Percentiles rank a stretch among this genome's conserved stretches.
These are phyloP conservation scores for Chernovozyma aurita DNA, from an alignment of 1,139 yeast genomes.

Conservation along the genomic window DNA sequence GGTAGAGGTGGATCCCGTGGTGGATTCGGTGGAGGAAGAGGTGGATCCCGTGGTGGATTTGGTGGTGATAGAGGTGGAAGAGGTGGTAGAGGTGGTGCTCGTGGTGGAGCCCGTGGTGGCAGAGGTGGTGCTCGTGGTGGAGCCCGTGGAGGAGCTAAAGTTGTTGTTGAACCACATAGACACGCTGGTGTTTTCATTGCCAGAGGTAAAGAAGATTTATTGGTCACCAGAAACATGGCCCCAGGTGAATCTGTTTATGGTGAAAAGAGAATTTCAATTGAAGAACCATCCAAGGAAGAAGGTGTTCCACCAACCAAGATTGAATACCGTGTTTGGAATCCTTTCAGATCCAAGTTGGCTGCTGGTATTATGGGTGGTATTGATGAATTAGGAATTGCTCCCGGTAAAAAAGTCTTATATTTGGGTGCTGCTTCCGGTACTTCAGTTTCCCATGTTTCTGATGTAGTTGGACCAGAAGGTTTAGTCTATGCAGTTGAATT, in stretches of 20 bases:
- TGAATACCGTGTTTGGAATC: constrained; percentile 99
- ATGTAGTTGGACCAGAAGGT: constrained; percentile 98
- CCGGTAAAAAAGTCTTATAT: constrained; percentile 96
- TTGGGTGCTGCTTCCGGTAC: constrained; percentile 99
- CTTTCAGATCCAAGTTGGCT: constrained; percentile 98
- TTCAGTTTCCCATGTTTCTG: constrained; percentile 96
- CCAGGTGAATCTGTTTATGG: constrained; percentile 99
- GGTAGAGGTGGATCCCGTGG: constrained; percentile 29
- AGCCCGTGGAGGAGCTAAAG: constrained; percentile 85
- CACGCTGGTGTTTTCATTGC: constrained; percentile 98
- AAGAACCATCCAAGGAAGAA: constrained; percentile 85
- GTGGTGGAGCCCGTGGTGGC: constrained; percentile 60
- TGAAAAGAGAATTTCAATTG: constrained; percentile 92
- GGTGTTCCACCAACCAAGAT: constrained; percentile 88
- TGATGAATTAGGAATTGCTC: constrained; percentile 94
- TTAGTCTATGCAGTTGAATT: constrained; percentile 97
- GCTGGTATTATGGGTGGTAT: constrained; percentile 99
- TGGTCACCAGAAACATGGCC: constrained; percentile 93
- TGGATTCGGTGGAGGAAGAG: constrained; percentile 28
- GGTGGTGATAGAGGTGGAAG: constrained; percentile 43
- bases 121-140: constrained; percentile 78
- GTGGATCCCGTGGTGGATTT: constrained; percentile 33
- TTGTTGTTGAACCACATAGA: constrained; percentile 96
- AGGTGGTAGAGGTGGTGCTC: constrained; percentile 41
- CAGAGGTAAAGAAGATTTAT: constrained; percentile 98